Conservation (phyloP, 345 rosid genomes). For the Bruguiera parviflora region DNA sequence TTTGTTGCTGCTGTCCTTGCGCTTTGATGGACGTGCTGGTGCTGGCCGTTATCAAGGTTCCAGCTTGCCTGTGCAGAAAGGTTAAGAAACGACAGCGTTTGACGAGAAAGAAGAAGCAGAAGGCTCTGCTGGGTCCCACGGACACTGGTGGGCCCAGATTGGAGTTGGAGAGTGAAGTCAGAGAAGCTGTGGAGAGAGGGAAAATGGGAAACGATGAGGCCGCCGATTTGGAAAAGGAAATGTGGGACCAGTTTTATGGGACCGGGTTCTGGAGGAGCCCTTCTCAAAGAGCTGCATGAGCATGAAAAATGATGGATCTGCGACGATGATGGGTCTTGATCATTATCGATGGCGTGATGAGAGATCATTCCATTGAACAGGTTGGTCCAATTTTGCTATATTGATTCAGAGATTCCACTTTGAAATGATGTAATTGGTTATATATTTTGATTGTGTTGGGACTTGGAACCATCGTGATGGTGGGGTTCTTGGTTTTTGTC, state of each 20-base stretch:
- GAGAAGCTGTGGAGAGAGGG: slow-evolving; percentile 21
- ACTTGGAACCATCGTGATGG: too few species aligned
- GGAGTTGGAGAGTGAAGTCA: slow-evolving; percentile 4
- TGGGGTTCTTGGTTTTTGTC: too few species aligned
- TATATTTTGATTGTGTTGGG: too few species aligned
- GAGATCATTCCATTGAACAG: too few species aligned
- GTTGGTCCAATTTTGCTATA: too few species aligned
- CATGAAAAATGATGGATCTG: too few species aligned
- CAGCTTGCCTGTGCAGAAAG: slow-evolving; percentile 58
- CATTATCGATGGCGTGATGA: too few species aligned
- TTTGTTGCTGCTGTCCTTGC: slow-evolving; percentile 69
- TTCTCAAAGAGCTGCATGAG: slow-evolving; percentile 18
- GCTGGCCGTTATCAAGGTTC: slow-evolving; percentile 58
- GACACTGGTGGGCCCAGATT: slow-evolving; percentile 10
- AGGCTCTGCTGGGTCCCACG: slow-evolving; percentile 19
- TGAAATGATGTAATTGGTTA: too few species aligned
- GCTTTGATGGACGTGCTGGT: slow-evolving; percentile 53
- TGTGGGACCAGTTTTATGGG: slow-evolving; percentile 42
- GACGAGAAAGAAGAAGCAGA: slow-evolving; percentile 26
- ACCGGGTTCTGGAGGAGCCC: slow-evolving; percentile 56
- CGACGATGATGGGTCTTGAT: too few species aligned
- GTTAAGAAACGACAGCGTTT: slow-evolving; percentile 36
- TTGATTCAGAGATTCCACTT: too few species aligned
- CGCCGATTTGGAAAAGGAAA: slow-evolving; percentile 38
- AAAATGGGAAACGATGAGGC: slow-evolving; percentile 3